A percentile compares a stretch with the other conserved stretches of the same genome.
phyloP scores from a whole-genome alignment of 2,329 filamentous ascomycete species.

The Ceratocystis cacaofunesta region DNA sequence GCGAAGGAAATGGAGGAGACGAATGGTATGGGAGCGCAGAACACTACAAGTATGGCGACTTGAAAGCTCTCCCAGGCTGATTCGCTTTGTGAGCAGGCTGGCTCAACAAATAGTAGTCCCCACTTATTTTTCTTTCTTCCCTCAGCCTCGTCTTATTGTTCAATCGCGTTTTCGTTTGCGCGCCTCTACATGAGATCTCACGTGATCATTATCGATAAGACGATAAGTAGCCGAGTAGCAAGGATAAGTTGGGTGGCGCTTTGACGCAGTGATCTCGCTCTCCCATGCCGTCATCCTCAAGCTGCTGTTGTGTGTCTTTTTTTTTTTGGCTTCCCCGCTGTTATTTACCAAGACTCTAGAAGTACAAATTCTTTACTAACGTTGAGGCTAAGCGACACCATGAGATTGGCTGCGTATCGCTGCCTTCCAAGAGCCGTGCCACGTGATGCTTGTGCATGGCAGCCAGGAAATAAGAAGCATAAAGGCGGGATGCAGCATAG shows the following conservation, averaged over 20 bases:
- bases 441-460: not conserved
- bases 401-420: no score
- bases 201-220: constrained; percentile 13
- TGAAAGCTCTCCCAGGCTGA: not conserved
- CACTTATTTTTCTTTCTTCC: constrained; percentile 12
- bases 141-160: constrained; percentile 15
- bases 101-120: constrained; percentile 7
- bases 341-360: not conserved
- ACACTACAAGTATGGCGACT: not conserved
- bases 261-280: not conserved
- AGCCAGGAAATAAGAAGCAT: not conserved
- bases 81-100: not conserved
- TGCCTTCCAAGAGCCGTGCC: no score
- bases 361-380: no score
- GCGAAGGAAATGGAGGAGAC: not conserved
- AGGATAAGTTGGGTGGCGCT: not conserved
- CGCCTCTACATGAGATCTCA: not conserved
- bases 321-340: not conserved
- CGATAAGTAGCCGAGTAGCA: not conserved
- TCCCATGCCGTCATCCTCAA: not conserved
- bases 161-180: constrained; percentile 16
- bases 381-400: no score
- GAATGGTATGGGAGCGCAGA: no score
- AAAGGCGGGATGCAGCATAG: no score
- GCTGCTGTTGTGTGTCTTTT: not conserved